Evolutionary conservation across 2,329 filamentous ascomycete genomes (phyloP).

Genomic region (Venturia nashicola): DNA sequence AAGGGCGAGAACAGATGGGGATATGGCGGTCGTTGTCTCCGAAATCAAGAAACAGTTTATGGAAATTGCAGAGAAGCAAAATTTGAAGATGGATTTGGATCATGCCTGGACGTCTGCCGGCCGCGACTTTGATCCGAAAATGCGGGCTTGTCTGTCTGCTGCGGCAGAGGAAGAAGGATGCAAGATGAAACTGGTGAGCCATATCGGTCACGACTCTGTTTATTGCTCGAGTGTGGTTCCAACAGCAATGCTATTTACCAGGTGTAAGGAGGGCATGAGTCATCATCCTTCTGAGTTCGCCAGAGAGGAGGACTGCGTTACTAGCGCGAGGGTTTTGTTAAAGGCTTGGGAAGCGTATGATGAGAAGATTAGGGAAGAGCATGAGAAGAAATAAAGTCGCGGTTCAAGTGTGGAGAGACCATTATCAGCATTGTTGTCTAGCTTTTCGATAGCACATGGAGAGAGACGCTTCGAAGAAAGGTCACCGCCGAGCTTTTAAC

Average conservation of each 20-base stretch:
- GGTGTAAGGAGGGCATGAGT: conserved; percentile 49
- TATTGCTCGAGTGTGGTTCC: conserved; percentile 47
- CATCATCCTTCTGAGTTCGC: conserved; percentile 51
- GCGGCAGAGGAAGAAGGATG: conserved; percentile 46
- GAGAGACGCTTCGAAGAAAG: too few species aligned
- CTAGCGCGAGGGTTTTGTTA: not conserved
- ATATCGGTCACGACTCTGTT: conserved; percentile 37
- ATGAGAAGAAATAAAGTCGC: not conserved
- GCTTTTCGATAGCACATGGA: too few species aligned
- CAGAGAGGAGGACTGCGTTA: not conserved
- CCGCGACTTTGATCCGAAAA: conserved; percentile 53
- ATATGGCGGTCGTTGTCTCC: conserved; percentile 39
- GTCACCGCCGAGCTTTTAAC: too few species aligned
- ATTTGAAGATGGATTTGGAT: conserved; percentile 43
- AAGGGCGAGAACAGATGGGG: conserved; percentile 43
- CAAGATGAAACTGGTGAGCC: conserved; percentile 34
- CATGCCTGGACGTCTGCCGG: conserved; percentile 51
- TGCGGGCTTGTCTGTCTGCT: conserved; percentile 50
- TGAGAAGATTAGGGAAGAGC: not conserved
- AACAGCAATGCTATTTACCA: conserved; percentile 56
- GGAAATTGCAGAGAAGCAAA: conserved; percentile 39
- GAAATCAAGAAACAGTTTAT: conserved; percentile 27
- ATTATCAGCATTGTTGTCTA: too few species aligned
- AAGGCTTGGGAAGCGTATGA: not conserved
- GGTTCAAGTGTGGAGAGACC: too few species aligned